Conservation (phyloP, 1,139 yeast genomes). For the Lodderomyces parapsilosis region DNA sequence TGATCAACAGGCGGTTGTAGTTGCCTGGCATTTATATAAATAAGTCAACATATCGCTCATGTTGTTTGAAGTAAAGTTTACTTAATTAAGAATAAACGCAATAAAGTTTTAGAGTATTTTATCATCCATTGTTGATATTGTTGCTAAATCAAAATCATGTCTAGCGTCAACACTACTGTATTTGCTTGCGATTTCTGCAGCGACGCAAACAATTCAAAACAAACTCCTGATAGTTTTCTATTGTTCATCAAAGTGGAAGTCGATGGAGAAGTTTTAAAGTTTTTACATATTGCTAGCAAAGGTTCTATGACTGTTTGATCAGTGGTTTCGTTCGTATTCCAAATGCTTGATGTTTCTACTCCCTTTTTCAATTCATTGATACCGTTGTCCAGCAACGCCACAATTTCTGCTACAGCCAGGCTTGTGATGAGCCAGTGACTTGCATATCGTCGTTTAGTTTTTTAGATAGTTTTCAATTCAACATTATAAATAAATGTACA, state of each 20-base stretch:
- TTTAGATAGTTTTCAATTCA: too few relatives aligned
- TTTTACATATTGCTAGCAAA: neutral
- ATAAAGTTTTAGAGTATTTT: neutral
- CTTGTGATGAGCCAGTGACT: too few relatives aligned
- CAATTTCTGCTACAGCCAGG: too few relatives aligned
- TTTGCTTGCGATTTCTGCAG: neutral
- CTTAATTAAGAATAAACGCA: neutral
- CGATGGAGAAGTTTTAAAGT: conserved; percentile 1
- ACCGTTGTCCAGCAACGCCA: neutral
- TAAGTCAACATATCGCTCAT: neutral
- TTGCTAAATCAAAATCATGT: neutral
- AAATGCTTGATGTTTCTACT: too few relatives aligned
- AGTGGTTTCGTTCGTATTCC: too few relatives aligned
- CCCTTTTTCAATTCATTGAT: neutral
- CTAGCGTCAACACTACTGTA: conserved; percentile 2
- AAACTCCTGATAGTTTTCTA: neutral
- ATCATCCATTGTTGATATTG: neutral
- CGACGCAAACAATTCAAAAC: neutral
- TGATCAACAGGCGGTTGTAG: neutral
- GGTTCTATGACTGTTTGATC: too few relatives aligned
- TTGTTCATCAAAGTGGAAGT: conserved; percentile 2
- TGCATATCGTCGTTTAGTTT: too few relatives aligned
- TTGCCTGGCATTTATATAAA: neutral
- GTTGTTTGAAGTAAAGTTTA: neutral
- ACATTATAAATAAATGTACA: too few relatives aligned